A percentile compares a stretch with the other conserved stretches of the same genome.
phyloP scores from a whole-genome alignment of 768 basidiomycete genomes.

The Psilocybe sp. region DNA sequence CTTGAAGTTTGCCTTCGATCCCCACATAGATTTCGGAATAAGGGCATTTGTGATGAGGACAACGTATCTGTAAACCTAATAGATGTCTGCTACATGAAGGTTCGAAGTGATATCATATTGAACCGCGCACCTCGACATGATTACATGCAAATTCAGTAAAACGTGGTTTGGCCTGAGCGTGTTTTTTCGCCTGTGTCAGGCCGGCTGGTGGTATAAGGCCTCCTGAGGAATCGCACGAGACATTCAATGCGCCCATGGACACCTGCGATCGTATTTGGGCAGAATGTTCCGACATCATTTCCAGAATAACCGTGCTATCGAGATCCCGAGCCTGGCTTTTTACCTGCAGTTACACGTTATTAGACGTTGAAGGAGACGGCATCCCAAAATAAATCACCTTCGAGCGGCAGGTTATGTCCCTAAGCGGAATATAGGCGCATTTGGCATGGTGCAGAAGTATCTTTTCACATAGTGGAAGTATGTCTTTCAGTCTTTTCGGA shows the following conservation, averaged over 20 bases:
- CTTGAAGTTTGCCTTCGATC: conserved; percentile 61
- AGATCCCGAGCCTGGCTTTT: conserved; percentile 28
- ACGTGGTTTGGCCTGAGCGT: conserved; percentile 59
- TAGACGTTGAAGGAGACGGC: neutral
- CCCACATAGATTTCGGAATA: conserved; percentile 80
- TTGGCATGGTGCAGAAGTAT: conserved; percentile 66
- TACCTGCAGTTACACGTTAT: conserved; percentile 24
- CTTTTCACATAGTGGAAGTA: conserved; percentile 53
- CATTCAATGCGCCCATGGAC: conserved; percentile 29
- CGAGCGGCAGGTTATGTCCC: conserved; percentile 69
- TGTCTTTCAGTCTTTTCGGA: conserved; percentile 64
- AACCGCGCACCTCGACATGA: conserved; percentile 49
- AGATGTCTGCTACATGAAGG: neutral
- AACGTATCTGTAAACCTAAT: conserved; percentile 73
- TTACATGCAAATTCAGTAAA: conserved; percentile 76
- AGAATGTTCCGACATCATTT: conserved; percentile 72
- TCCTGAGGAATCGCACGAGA: conserved; percentile 53
- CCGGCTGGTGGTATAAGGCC: conserved; percentile 44
- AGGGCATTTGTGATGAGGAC: conserved; percentile 60
- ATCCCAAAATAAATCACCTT: conserved; percentile 49
- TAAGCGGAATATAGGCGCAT: conserved; percentile 66
- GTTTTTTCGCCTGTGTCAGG: conserved; percentile 42
- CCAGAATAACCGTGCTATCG: conserved; percentile 71
- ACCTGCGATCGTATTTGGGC: conserved; percentile 54
- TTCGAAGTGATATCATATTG: neutral